phyloP scores from a whole-genome alignment of 805 yeast genomes.

The Pichia cephalocereana region DNA sequence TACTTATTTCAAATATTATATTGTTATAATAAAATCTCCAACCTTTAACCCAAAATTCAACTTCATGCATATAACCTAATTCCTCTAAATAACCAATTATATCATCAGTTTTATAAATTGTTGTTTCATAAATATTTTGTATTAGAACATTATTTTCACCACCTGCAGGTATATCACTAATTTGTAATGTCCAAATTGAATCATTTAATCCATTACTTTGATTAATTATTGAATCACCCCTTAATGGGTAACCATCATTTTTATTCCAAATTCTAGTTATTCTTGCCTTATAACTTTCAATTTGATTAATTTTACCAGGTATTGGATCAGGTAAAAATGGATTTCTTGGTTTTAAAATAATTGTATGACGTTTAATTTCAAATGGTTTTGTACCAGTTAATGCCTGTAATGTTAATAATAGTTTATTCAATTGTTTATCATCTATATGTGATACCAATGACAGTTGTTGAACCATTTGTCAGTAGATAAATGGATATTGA shows the following conservation, averaged over 20 bases:
- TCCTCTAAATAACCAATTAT: slow-evolving; percentile 40
- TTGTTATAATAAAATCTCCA: slow-evolving; percentile 52
- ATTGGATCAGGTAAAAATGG: slow-evolving; percentile 44
- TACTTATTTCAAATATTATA: slow-evolving; percentile 50
- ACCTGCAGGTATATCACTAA: slow-evolving; percentile 68
- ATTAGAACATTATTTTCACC: slow-evolving; percentile 55
- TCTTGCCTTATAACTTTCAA: slow-evolving; percentile 44
- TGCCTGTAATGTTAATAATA: slow-evolving; percentile 40
- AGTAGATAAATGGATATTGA: no score
- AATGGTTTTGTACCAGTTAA: slow-evolving; percentile 43
- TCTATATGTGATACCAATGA: slow-evolving; percentile 38
- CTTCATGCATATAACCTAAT: slow-evolving; percentile 61
- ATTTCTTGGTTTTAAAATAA: slow-evolving; percentile 40
- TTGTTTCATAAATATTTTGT: slow-evolving; percentile 61
- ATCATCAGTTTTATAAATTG: slow-evolving; percentile 41
- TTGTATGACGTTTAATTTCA: slow-evolving; percentile 37
- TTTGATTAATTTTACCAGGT: slow-evolving; percentile 49
- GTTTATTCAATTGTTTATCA: slow-evolving; percentile 31
- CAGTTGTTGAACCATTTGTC: slow-evolving; percentile 47
- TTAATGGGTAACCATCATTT: background rate
- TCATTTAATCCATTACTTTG: slow-evolving; percentile 12
- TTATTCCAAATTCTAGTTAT: slow-evolving; percentile 38
- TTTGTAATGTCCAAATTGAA: slow-evolving; percentile 52
- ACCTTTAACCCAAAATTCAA: slow-evolving; percentile 55
- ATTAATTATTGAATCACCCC: slow-evolving; percentile 13